Evolutionary conservation across 2,329 filamentous ascomycete species (phyloP), one percentile per base, ranked within the genome.

Genomic region (Plectosphaerella plurivora): DNA sequence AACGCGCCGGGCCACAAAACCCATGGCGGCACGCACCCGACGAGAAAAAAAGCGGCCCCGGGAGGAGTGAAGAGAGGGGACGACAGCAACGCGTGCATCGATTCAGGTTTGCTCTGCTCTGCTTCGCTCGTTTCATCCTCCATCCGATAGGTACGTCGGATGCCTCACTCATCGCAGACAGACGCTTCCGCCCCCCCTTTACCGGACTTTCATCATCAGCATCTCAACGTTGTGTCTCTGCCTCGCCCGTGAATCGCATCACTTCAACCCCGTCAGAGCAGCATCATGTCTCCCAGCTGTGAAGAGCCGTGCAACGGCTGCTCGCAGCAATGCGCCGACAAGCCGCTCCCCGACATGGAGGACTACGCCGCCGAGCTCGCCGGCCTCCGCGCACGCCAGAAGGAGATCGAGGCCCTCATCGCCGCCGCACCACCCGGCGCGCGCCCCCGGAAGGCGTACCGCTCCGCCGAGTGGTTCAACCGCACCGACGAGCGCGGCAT

Each of bases 381-480:
- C 15, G 44, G 33, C n/a, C 16, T 50, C 20, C 48, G 48, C 39
- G 36, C 37, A 3, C 48, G 48, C 22, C 44, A 37, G n/a, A 50
- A 50, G 39, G 48, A 42, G 48, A 22, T 50, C n/a, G 48, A 50
- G 16, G 39, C 37, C 37, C 37, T 50, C 39, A 45, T 44, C 12
- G 25, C 48, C 37, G 44, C 42, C 24, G n/a, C 10, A 10, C 25
- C 45, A 11, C 18, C 36, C 36, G 35, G 36, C 20, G 35, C 33
- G 4, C 47, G 47, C 12, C 22, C 37, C 22, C 25, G 25, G 24
- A 44, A 45, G 22, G 11, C 22, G 20, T 42, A 35, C 39, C 53
- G 52, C 8, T 59, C 57, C 8, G 42, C 53, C 15, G 15, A 46
- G 6, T 59, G 57, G 57, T 59, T 59, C 53, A 50, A 51, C 48